A percentile compares a stretch with the other conserved stretches of the same genome.
Evolutionary conservation across 1,284 basidiomycete species (phyloP).

Genomic region (Apiotrichum porosum): DNA sequence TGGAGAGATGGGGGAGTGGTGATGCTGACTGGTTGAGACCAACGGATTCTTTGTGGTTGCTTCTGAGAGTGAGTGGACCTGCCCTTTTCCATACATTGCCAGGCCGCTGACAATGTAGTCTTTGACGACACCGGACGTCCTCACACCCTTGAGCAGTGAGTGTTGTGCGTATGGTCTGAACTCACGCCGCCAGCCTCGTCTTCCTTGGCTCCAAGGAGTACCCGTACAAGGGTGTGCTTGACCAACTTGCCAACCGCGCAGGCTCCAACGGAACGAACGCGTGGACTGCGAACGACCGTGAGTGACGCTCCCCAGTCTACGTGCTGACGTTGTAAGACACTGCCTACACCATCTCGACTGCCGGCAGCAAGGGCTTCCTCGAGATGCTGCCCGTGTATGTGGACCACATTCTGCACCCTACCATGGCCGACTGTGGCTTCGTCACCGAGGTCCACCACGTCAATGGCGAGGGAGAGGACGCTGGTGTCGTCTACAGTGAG

Average conservation of each 20-base stretch:
- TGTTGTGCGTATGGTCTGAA: not conserved
- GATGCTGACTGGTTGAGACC: conserved; percentile 54
- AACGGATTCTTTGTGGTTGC: conserved; percentile 89
- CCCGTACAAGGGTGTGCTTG: conserved; percentile 95
- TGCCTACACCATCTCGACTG: conserved; percentile 95
- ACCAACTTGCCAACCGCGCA: conserved; percentile 93
- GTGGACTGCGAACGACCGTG: conserved; percentile 55
- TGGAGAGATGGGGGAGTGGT: too few species aligned
- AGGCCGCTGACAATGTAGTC: conserved; percentile 54
- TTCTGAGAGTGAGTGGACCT: conserved; percentile 70
- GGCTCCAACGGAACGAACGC: conserved; percentile 86
- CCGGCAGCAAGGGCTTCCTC: conserved; percentile 91
- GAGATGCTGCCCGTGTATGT: conserved; percentile 92
- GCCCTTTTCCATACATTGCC: too few species aligned
- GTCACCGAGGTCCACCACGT: conserved; percentile 94
- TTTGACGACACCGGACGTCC: conserved; percentile 90
- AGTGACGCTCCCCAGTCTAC: conserved; percentile 5
- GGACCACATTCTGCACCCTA: conserved; percentile 96
- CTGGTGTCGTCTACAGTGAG: conserved; percentile 94
- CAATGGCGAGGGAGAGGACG: conserved; percentile 82
- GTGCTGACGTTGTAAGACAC: conserved; percentile 55
- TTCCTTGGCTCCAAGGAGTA: conserved; percentile 94
- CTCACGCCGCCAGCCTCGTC: conserved; percentile 57
- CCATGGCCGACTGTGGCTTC: conserved; percentile 84
- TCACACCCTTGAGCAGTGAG: conserved; percentile 79